Evolutionary conservation across 2,329 filamentous ascomycete genomes (phyloP).

Genomic region (Aciculosporium take): DNA sequence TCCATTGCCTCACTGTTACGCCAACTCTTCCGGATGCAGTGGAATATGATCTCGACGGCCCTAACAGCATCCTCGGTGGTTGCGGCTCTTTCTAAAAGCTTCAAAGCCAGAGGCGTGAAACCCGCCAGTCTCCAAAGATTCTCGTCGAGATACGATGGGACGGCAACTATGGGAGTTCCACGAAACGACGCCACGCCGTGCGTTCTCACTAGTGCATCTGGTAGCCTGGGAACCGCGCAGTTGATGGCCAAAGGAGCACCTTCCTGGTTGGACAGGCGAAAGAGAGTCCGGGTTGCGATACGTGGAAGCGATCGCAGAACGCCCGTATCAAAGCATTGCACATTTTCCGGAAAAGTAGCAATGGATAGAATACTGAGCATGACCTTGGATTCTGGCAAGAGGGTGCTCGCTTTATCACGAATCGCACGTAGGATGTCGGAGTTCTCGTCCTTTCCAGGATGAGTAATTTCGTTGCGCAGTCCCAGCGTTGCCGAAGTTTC

Average conservation of each 20-base stretch:
- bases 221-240: constrained; percentile 71
- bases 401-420: constrained; percentile 63
- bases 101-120: constrained; percentile 71
- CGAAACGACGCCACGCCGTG: constrained; percentile 73
- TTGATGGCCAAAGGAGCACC: constrained; percentile 77
- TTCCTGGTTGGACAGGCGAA: constrained; percentile 23
- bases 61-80: constrained; percentile 57
- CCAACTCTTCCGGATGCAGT: constrained; percentile 83
- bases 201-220: constrained; percentile 69
- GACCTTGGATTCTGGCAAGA: constrained; percentile 70
- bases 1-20: constrained; percentile 98
- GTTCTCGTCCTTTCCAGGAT: constrained; percentile 76
- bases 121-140: constrained; percentile 88
- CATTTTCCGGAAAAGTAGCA: constrained; percentile 68
- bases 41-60: constrained; percentile 71
- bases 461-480: constrained; percentile 77
- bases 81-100: constrained; percentile 64
- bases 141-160: constrained; percentile 78
- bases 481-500: constrained; percentile 82
- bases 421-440: constrained; percentile 89
- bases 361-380: constrained; percentile 72
- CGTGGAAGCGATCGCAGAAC: constrained; percentile 65
- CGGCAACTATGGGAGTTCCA: constrained; percentile 66
- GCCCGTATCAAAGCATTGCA: constrained; percentile 62
- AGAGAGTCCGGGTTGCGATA: constrained; percentile 48